Conservation (phyloP, 768 basidiomycete species). For the Lepiota brunneoincarnata region DNA sequence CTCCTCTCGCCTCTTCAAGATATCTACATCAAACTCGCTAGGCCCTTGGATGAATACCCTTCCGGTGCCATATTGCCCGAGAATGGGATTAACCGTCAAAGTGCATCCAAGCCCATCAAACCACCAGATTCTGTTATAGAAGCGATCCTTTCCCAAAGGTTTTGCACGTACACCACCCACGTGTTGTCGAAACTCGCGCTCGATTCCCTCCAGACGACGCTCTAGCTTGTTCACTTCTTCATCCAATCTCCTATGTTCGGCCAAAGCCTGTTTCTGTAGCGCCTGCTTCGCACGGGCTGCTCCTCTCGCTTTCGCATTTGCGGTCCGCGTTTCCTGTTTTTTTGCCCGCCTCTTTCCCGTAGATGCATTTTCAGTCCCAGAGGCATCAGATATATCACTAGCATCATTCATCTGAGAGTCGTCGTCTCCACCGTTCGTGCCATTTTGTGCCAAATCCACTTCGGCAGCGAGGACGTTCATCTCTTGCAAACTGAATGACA, state of each 20-base stretch:
- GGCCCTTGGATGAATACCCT: conserved; percentile 93
- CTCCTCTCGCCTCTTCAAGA: conserved; percentile 59
- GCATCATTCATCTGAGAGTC: conserved; percentile 62
- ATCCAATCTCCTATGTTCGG: conserved; percentile 80
- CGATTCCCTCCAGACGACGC: conserved; percentile 79
- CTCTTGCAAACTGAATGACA: conserved; percentile 58
- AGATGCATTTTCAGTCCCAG: conserved; percentile 62
- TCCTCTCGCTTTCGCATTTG: conserved; percentile 79
- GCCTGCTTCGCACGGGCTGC: conserved; percentile 75
- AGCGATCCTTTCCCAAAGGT: conserved; percentile 88
- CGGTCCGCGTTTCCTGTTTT: conserved; percentile 17
- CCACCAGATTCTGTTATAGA: conserved; percentile 98
- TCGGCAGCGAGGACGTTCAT: conserved; percentile 66
- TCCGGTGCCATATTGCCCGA: conserved; percentile 76
- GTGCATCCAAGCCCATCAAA: conserved; percentile 93
- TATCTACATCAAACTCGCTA: conserved; percentile 73
- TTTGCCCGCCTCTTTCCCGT: conserved; percentile 41
- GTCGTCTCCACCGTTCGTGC: conserved; percentile 48
- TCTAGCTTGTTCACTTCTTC: conserved; percentile 87
- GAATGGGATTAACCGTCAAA: conserved; percentile 51
- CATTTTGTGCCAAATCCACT: conserved; percentile 43
- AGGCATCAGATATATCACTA: conserved; percentile 73
- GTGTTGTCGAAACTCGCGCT: conserved; percentile 91
- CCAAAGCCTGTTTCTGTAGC: conserved; percentile 75
- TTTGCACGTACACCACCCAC: conserved; percentile 83